Percentiles rank a stretch among this genome's conserved stretches.
Conservation (phyloP, 257 asterid species). For the Fraxinus excelsior region DNA sequence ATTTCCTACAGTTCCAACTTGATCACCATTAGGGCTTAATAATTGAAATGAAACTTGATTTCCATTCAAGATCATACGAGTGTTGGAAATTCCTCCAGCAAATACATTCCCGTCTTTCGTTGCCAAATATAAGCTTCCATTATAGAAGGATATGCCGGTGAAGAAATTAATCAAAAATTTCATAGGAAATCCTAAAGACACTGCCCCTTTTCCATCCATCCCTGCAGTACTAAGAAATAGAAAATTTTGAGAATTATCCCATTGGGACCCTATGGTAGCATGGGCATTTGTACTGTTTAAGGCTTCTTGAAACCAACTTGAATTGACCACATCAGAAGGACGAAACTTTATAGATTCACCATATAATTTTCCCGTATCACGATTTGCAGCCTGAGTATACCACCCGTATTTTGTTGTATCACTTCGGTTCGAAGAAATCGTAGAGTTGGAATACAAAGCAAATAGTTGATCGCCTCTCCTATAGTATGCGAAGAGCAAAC, state of each 20-base stretch:
- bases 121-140: conserved; percentile 51
- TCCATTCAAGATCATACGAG: conserved; percentile 25
- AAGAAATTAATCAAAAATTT: conserved; percentile 35
- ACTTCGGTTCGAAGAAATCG: conserved; percentile 23
- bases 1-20: conserved; percentile 31
- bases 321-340: conserved; percentile 20
- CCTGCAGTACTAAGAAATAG: conserved; percentile 34
- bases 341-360: conserved; percentile 37
- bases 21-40: conserved; percentile 21
- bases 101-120: conserved; percentile 46
- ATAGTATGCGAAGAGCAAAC: conserved; percentile 48
- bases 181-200: conserved; percentile 50
- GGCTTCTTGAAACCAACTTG: conserved; percentile 45
- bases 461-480: conserved; percentile 29
- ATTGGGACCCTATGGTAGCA: conserved; percentile 45
- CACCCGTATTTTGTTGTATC: conserved; percentile 30
- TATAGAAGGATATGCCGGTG: conserved; percentile 16
- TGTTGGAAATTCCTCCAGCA: conserved; percentile 39
- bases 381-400: conserved; percentile 44
- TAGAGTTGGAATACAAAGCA: conserved; percentile 55
- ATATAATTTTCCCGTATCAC: conserved; percentile 37
- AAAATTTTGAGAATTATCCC: conserved; percentile 32
- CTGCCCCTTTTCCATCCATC: conserved; percentile 32
- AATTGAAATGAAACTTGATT: conserved; percentile 33
- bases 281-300: conserved; percentile 35